Conservation (phyloP, 805 yeast species). For the Yamadazyma philogaea region DNA sequence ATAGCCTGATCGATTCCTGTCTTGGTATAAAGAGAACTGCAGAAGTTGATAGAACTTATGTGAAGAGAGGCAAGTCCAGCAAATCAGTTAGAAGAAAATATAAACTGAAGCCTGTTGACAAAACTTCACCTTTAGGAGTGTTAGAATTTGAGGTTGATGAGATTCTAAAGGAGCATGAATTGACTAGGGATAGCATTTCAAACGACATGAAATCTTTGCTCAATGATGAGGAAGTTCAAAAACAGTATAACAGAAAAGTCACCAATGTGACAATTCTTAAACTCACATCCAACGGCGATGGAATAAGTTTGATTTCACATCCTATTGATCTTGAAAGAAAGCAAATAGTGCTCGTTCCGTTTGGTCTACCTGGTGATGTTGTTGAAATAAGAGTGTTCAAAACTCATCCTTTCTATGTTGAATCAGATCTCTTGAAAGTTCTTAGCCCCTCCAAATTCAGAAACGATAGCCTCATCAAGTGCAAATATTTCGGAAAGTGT, state of each 20-base stretch:
- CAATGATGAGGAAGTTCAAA: conserved; percentile 50
- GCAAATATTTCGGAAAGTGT: conserved; percentile 87
- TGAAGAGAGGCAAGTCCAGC: conserved; percentile 19
- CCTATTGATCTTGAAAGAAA: conserved; percentile 45
- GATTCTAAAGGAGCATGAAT: conserved; percentile 41
- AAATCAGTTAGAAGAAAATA: conserved; percentile 46
- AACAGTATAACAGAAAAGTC: conserved; percentile 57
- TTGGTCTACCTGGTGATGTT: conserved; percentile 81
- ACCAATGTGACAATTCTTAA: conserved; percentile 54
- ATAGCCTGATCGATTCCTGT: background rate
- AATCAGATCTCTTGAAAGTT: conserved; percentile 66
- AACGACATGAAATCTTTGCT: conserved; percentile 68
- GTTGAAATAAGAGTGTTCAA: conserved; percentile 70
- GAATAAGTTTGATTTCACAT: conserved; percentile 65
- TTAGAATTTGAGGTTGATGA: conserved; percentile 69
- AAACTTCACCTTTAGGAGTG: conserved; percentile 79
- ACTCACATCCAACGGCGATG: conserved; percentile 82
- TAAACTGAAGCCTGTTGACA: conserved; percentile 61
- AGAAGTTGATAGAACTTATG: conserved; percentile 9
- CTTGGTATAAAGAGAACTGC: background rate
- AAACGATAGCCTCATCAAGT: conserved; percentile 60
- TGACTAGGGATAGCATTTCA: conserved; percentile 45
- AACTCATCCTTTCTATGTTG: conserved; percentile 71
- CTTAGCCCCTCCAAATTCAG: conserved; percentile 29
- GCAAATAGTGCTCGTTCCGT: conserved; percentile 79